Evolutionary conservation across 2,329 filamentous ascomycete genomes (phyloP).

Genomic region (Arthrinium phaeospermum): DNA sequence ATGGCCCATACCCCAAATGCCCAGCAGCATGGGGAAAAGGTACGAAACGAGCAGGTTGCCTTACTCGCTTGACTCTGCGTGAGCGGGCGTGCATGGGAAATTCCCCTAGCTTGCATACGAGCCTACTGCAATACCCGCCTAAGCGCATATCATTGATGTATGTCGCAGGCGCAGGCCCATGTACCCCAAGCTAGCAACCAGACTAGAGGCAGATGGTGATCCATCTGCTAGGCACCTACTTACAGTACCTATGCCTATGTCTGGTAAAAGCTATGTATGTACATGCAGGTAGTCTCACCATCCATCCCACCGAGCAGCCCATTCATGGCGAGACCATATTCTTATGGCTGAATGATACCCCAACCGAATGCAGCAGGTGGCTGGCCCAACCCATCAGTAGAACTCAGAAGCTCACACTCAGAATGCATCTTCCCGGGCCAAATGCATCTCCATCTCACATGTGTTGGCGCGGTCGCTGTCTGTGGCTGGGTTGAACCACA

Average conservation of each 20-base stretch:
- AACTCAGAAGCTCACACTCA: neutral
- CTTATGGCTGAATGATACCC: neutral
- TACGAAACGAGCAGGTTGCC: slow-evolving; percentile 7
- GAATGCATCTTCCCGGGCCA: neutral
- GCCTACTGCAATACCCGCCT: slow-evolving; percentile 3
- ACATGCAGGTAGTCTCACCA: neutral
- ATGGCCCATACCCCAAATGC: slow-evolving; percentile 2
- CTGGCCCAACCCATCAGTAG: neutral
- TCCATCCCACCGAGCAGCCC: neutral
- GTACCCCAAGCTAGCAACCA: neutral
- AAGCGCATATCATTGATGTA: neutral
- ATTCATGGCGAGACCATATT: neutral
- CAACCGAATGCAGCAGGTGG: neutral
- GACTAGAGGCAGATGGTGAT: neutral
- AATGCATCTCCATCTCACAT: neutral
- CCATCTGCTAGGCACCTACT: neutral
- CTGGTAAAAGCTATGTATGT: too few species aligned
- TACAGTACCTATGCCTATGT: too few species aligned
- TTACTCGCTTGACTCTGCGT: neutral
- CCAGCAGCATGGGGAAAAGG: neutral
- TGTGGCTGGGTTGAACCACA: neutral
- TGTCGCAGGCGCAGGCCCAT: neutral
- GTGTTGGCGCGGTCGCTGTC: neutral
- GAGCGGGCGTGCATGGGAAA: neutral
- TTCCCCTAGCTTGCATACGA: slow-evolving; percentile 14